phyloP scores from a whole-genome alignment of 176 grass and related monocot genomes.

The Avena insularis region DNA sequence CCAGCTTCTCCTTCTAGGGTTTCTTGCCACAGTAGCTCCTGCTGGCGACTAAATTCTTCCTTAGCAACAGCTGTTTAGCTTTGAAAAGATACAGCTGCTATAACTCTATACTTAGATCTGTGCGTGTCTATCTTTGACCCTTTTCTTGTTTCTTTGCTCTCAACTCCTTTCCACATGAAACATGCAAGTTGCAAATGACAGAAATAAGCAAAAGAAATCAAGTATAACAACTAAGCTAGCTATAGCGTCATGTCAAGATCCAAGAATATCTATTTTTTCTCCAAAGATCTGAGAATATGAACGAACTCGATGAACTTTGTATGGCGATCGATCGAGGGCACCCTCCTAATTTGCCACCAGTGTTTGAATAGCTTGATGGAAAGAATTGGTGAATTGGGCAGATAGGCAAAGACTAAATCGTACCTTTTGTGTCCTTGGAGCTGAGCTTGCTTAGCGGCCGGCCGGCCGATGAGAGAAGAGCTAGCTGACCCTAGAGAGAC shows the following conservation, averaged over 20 bases:
- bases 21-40: slow-evolving; percentile 4
- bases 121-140: background rate
- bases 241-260: background rate
- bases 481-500: slow-evolving; percentile 10
- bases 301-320: background rate
- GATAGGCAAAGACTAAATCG: background rate
- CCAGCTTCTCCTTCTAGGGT: slow-evolving; percentile 65
- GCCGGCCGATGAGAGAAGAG: background rate
- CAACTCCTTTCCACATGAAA: slow-evolving; percentile 16
- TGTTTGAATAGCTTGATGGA: background rate
- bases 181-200: slow-evolving; percentile 20
- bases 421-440: slow-evolving; percentile 38
- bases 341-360: background rate
- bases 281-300: slow-evolving; percentile 12
- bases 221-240: background rate
- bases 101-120: slow-evolving; percentile 21
- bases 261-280: background rate
- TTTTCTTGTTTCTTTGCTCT: slow-evolving; percentile 41
- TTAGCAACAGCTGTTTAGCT: background rate
- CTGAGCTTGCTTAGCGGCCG: background rate
- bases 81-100: background rate
- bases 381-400: background rate
- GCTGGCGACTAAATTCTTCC: background rate
- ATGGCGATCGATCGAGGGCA: background rate
- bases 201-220: background rate